phyloP scores from a whole-genome alignment of 2,329 filamentous ascomycete species.

The Penicillium occitanis region DNA sequence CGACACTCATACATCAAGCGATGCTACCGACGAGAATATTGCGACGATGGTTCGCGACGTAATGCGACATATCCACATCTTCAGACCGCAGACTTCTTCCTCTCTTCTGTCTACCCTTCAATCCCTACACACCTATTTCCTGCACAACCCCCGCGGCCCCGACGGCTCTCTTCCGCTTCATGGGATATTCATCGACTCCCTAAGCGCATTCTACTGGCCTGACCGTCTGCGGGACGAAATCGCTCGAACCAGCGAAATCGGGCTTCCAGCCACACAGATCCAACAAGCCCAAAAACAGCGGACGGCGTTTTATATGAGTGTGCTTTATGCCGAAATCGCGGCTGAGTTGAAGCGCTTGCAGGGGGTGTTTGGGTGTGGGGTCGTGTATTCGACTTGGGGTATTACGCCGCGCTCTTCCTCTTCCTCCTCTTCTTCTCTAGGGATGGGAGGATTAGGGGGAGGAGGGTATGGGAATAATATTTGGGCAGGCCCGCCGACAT shows the following conservation, averaged over 20 bases:
- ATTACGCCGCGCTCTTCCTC: not conserved
- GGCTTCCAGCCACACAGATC: conserved; percentile 30
- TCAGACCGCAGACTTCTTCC: conserved; percentile 54
- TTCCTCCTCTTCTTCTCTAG: conserved; percentile 8
- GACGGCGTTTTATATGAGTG: conserved; percentile 32
- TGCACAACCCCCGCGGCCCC: conserved; percentile 27
- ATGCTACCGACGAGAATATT: conserved; percentile 11
- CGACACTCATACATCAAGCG: not conserved
- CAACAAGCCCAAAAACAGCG: conserved; percentile 31
- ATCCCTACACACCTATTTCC: conserved; percentile 52
- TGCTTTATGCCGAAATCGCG: conserved; percentile 34
- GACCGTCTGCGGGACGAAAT: conserved; percentile 49
- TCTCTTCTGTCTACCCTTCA: conserved; percentile 53
- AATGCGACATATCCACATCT: conserved; percentile 59
- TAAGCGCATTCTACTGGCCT: conserved; percentile 57
- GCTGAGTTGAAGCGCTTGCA: conserved; percentile 38
- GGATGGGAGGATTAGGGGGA: conserved; percentile 17
- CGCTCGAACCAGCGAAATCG: conserved; percentile 41
- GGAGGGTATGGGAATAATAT: conserved; percentile 20
- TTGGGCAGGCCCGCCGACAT: conserved; percentile 27
- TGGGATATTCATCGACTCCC: conserved; percentile 56
- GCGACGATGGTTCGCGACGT: conserved; percentile 37
- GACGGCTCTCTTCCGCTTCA: conserved; percentile 34
- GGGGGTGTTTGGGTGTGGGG: conserved; percentile 37
- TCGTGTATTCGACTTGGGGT: conserved; percentile 41